Conservation (phyloP, 768 basidiomycete species). For the Serpula lacrymans region DNA sequence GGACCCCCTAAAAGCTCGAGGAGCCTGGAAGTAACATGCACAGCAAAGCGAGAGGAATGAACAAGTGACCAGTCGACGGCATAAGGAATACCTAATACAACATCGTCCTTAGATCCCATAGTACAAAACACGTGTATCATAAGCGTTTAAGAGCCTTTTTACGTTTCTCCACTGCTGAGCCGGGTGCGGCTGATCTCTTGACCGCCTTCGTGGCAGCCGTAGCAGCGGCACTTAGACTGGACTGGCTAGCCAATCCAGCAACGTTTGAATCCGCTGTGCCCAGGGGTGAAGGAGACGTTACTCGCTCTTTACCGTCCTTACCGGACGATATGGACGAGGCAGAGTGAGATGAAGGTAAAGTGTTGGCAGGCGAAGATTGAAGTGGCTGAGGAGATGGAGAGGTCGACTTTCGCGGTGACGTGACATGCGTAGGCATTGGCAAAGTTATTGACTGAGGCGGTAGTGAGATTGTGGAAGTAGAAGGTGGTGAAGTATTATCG, state of each 20-base stretch:
- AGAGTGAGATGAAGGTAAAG: slow-evolving; percentile 38
- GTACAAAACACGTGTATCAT: no score
- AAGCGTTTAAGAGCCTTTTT: slow-evolving; percentile 86
- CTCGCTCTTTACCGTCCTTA: slow-evolving; percentile 51
- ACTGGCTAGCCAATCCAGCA: slow-evolving; percentile 32
- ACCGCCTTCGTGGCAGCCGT: slow-evolving; percentile 55
- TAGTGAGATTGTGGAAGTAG: slow-evolving; percentile 17
- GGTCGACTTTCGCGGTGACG: slow-evolving; percentile 39
- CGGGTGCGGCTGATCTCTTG: slow-evolving; percentile 59
- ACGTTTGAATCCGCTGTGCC: slow-evolving; percentile 72
- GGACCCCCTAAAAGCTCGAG: no score
- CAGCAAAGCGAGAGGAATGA: no score
- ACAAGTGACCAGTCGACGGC: no score
- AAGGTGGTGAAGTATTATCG: slow-evolving; percentile 4
- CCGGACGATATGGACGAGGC: slow-evolving; percentile 24
- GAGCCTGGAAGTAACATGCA: no score
- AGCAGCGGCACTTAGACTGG: slow-evolving; percentile 29
- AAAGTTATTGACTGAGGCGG: slow-evolving; percentile 25
- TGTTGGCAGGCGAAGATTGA: slow-evolving; percentile 35
- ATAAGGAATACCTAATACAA: no score
- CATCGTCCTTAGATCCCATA: no score
- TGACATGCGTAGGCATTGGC: slow-evolving; percentile 38
- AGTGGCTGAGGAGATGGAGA: slow-evolving; percentile 36
- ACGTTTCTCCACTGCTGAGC: slow-evolving; percentile 71
- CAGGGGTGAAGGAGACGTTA: slow-evolving; percentile 65